Conservation (phyloP, 2,329 filamentous ascomycete genomes). For the Orbilia oligospora region DNA sequence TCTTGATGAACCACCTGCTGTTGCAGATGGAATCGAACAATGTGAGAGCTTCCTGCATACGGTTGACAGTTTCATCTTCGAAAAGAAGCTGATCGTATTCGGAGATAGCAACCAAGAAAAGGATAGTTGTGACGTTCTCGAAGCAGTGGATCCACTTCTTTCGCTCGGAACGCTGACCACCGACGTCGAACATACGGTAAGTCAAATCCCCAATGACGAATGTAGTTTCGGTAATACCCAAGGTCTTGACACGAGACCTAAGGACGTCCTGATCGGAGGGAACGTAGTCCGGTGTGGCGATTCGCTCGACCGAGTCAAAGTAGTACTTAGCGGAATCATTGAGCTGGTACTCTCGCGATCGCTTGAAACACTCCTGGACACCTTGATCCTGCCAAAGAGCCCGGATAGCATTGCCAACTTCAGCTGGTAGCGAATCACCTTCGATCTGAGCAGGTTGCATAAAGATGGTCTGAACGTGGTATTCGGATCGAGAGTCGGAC, state of each 20-base stretch:
- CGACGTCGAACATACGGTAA: slow-evolving; percentile 97
- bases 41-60: slow-evolving; percentile 80
- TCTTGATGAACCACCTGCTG: slow-evolving; percentile 80
- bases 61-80: slow-evolving; percentile 92
- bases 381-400: slow-evolving; percentile 93
- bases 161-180: slow-evolving; percentile 93
- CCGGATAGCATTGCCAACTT: slow-evolving; percentile 93
- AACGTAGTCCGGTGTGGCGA: slow-evolving; percentile 91
- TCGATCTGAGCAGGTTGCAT: slow-evolving; percentile 98
- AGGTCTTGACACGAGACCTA: slow-evolving; percentile 96
- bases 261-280: slow-evolving; percentile 96
- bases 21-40: slow-evolving; percentile 82
- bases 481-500: slow-evolving; percentile 92
- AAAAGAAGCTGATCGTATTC: slow-evolving; percentile 97
- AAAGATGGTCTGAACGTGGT: slow-evolving; percentile 98
- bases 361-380: slow-evolving; percentile 94
- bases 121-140: slow-evolving; percentile 96
- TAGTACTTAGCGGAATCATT: slow-evolving; percentile 98
- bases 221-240: slow-evolving; percentile 95
- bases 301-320: slow-evolving; percentile 94
- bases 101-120: slow-evolving; percentile 96
- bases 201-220: slow-evolving; percentile 96
- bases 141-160: slow-evolving; percentile 99
- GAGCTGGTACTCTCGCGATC: slow-evolving; percentile 94
- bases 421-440: slow-evolving; percentile 91